Conservation (phyloP, 495 filamentous ascomycete genomes). For the Thozetella sp. region DNA sequence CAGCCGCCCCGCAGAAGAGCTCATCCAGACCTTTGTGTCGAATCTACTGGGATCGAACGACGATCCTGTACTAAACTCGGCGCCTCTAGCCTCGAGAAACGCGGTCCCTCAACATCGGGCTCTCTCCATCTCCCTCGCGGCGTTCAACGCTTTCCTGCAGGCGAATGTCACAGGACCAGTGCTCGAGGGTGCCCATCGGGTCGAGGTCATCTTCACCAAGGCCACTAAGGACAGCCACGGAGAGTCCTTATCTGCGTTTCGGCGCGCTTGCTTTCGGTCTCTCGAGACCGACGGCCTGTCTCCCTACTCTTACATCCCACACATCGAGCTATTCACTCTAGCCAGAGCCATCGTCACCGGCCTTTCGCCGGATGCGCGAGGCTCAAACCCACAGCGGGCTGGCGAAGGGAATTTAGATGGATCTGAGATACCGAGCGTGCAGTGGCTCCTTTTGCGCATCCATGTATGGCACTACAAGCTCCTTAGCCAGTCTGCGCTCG, state of each 20-base stretch:
- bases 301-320: slow-evolving; percentile 80
- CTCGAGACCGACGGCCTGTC: slow-evolving; percentile 84
- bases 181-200: slow-evolving; percentile 43
- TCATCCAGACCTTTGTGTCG: slow-evolving; percentile 15
- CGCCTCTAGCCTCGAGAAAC: not conserved
- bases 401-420: not conserved
- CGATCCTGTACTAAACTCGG: not conserved
- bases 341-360: slow-evolving; percentile 68
- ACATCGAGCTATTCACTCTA: slow-evolving; percentile 79
- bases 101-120: not conserved
- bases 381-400: slow-evolving; percentile 8
- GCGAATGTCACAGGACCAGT: slow-evolving; percentile 90
- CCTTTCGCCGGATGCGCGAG: slow-evolving; percentile 16
- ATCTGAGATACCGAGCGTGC: slow-evolving; percentile 21
- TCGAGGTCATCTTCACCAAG: slow-evolving; percentile 25
- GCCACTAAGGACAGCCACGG: slow-evolving; percentile 1
- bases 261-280: slow-evolving; percentile 53
- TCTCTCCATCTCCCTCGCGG: slow-evolving; percentile 65
- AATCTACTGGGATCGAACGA: not conserved
- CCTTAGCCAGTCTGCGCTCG: slow-evolving; percentile 70
- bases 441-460: slow-evolving; percentile 65
- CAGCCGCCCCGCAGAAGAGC: slow-evolving; percentile 10
- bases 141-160: slow-evolving; percentile 85
- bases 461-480: slow-evolving; percentile 89
- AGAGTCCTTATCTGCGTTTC: not conserved